Evolutionary conservation across 2,329 filamentous ascomycete genomes (phyloP).

Genomic region (Neoscytalidium dimidiatum): DNA sequence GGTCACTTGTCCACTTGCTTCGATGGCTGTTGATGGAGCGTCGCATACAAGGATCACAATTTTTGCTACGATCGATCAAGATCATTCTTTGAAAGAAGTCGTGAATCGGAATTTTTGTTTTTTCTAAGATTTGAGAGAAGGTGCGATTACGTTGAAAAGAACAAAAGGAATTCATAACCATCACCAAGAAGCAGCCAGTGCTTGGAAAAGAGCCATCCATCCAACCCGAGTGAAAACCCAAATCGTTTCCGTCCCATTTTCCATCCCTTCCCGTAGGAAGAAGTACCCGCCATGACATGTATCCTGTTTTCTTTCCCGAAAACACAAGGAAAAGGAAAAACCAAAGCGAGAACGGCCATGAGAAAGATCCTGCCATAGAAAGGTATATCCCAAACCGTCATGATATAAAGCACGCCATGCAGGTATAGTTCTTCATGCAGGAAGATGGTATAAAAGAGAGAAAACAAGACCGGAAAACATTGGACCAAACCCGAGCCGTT

Average conservation of each 20-base stretch:
- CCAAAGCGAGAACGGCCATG: not conserved
- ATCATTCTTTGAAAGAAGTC: not conserved
- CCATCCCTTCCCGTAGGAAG: slow-evolving; percentile 1
- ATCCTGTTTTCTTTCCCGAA: slow-evolving; percentile 6
- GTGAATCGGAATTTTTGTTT: not conserved
- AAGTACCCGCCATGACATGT: not conserved
- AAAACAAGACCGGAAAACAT: slow-evolving; percentile 11
- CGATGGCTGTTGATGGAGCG: no score
- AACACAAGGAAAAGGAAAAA: not conserved
- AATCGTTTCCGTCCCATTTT: slow-evolving; percentile 9
- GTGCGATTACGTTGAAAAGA: slow-evolving; percentile 4
- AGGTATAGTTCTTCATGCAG: slow-evolving; percentile 8
- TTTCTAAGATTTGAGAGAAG: slow-evolving; percentile 3
- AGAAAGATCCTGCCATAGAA: slow-evolving; percentile 6
- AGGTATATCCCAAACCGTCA: slow-evolving; percentile 7
- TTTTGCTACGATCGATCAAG: not conserved
- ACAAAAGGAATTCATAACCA: slow-evolving; percentile 15
- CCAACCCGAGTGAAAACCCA: slow-evolving; percentile 7
- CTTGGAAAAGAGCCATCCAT: slow-evolving; percentile 16
- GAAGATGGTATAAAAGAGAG: slow-evolving; percentile 14
- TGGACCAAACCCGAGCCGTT: slow-evolving; percentile 9
- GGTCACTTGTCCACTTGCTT: not conserved
- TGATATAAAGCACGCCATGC: slow-evolving; percentile 2
- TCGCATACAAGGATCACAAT: not conserved
- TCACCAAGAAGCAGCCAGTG: slow-evolving; percentile 15